Conservation (phyloP, 1,284 basidiomycete genomes). For the Heterobasidion occidentale region DNA sequence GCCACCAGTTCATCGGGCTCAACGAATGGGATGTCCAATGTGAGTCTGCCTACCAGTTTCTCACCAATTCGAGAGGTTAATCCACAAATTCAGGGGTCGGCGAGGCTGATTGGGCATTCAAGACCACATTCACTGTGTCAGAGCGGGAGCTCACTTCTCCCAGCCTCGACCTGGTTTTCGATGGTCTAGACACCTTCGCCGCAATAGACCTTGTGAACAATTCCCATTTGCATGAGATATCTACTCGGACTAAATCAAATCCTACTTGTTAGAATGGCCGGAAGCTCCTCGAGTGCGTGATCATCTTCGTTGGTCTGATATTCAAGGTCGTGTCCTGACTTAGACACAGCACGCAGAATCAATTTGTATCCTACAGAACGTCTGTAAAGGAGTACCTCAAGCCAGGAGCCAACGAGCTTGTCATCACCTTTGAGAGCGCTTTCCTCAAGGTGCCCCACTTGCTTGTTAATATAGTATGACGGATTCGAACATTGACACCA, state of each 20-base stretch:
- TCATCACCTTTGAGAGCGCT: constrained; percentile 68
- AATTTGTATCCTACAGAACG: constrained; percentile 69
- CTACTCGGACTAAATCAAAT: neutral
- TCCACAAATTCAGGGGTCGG: constrained; percentile 60
- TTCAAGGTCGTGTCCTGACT: neutral
- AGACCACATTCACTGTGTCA: constrained; percentile 51
- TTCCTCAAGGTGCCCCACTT: constrained; percentile 50
- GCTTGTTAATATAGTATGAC: neutral
- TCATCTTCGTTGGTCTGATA: neutral
- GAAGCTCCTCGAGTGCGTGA: constrained; percentile 50
- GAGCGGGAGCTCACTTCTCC: constrained; percentile 35
- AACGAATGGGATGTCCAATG: constrained; percentile 89
- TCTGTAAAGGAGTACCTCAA: constrained; percentile 47
- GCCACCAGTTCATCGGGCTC: constrained; percentile 55
- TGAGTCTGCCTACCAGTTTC: constrained; percentile 17
- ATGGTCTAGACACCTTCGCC: constrained; percentile 85
- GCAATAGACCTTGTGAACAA: constrained; percentile 54
- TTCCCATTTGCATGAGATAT: neutral
- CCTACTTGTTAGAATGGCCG: constrained; percentile 50
- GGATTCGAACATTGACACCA: neutral
- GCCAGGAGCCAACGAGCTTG: constrained; percentile 57
- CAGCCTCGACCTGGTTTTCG: constrained; percentile 73
- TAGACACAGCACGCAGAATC: constrained; percentile 53
- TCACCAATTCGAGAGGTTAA: neutral
- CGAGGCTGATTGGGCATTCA: constrained; percentile 83